Evolutionary conservation across 2,329 filamentous ascomycete genomes (phyloP), one percentile per base, ranked within the genome.

Genomic region (Aureobasidium sp.): DNA sequence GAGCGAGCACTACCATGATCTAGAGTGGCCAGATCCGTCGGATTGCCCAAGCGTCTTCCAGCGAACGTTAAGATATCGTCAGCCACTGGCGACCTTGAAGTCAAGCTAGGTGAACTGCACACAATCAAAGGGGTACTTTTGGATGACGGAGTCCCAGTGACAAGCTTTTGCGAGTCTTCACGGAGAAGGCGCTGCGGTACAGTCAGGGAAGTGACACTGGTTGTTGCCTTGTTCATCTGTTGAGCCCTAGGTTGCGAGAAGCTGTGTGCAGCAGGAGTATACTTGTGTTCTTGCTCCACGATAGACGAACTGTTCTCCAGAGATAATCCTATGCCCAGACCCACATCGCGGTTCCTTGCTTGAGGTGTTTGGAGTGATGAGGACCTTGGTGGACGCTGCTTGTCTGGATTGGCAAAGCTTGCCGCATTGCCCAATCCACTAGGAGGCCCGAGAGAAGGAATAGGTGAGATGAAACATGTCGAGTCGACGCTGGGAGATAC

Each of bases 81-180:
- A 3, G 46, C 41, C 15, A 60, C 63, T 29, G 55, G 32, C 6
- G 65, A 26, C 29, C 34, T 32, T 34, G 59, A 20, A 52, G 39
- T 62, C 42, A 26, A 47, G 37, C 47, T 56, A 20, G 50, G 55
- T 58, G 57, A 34, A 23, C 66, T 68, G 62, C 70, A 60, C 23
- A 68, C 64, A 1, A 70, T 65, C 15, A 68, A 27, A 15, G 64
- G 70, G 6, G 64, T 67, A 51, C 67, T 68, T 59, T 65, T 70
- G 23, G 65, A 56, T 9, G 29, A 29, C 8, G 13, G 10, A 12
- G 13, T 29, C 20, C 27, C 4, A 10, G n/a, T 13, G 39, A 29
- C 9, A 20, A 17, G 17, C 6, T 26, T 42, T n/a, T 29, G 13
- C 9, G 37, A 32, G 2, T 46, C 53, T 47, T 29, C 12, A 34